phyloP scores from a whole-genome alignment of 2,329 filamentous ascomycete genomes.

The Pyrenochaeta sp. region DNA sequence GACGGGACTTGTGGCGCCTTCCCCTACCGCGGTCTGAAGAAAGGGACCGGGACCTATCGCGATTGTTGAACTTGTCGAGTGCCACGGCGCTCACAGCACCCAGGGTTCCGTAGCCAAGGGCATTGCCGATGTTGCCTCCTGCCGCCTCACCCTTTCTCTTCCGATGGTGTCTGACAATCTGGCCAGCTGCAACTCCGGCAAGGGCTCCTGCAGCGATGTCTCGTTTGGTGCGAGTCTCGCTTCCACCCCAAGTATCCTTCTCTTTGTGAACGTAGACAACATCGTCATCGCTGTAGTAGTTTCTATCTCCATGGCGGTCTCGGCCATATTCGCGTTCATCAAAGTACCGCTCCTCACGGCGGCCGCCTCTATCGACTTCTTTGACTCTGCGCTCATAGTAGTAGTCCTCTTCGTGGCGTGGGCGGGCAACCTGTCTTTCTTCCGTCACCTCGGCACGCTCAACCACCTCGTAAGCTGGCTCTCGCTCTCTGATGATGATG shows the following conservation, averaged over 20 bases:
- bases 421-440: slow-evolving; percentile 56
- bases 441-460: slow-evolving; percentile 64
- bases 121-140: slow-evolving; percentile 61
- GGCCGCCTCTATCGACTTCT: slow-evolving; percentile 61
- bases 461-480: slow-evolving; percentile 67
- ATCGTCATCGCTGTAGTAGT: slow-evolving; percentile 68
- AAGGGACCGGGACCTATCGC: slow-evolving; percentile 56
- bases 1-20: slow-evolving; percentile 31
- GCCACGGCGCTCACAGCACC: slow-evolving; percentile 70
- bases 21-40: slow-evolving; percentile 41
- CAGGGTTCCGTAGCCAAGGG: slow-evolving; percentile 67
- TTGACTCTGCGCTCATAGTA: slow-evolving; percentile 67
- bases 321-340: slow-evolving; percentile 50
- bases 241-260: slow-evolving; percentile 53
- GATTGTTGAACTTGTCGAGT: slow-evolving; percentile 59
- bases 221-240: slow-evolving; percentile 61
- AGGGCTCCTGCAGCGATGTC: slow-evolving; percentile 70
- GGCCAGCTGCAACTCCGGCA: slow-evolving; percentile 68
- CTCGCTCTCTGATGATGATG: slow-evolving; percentile 60
- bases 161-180: slow-evolving; percentile 66
- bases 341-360: slow-evolving; percentile 47
- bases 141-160: slow-evolving; percentile 64
- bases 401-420: slow-evolving; percentile 65
- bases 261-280: slow-evolving; percentile 67
- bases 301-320: slow-evolving; percentile 52